These are phyloP conservation scores for Mrakia gelida DNA, from an alignment of 768 basidiomycete species.

Conservation along the genomic window DNA sequence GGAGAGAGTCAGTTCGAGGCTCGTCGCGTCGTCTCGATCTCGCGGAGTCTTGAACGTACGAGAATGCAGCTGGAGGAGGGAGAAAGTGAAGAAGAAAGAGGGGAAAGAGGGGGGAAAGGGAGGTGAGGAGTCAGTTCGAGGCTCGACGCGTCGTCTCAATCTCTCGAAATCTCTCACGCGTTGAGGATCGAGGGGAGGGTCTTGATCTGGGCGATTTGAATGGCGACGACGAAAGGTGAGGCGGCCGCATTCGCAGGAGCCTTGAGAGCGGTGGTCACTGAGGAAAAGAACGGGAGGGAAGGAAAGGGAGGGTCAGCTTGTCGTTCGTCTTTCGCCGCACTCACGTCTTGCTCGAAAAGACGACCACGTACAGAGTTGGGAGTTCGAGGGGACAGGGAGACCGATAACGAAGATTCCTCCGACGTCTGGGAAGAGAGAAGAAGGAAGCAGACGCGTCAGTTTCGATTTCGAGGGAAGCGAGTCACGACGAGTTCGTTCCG, in stretches of 20 bases:
- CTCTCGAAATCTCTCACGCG: no score
- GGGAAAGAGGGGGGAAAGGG: no score
- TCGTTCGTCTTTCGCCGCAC: background rate
- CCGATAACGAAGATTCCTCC: constrained; percentile 69
- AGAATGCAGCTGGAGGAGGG: no score
- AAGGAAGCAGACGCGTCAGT: background rate
- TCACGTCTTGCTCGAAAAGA: no score
- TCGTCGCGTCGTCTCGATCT: no score
- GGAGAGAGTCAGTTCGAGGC: no score
- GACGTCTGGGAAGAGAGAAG: constrained; percentile 37
- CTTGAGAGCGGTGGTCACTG: background rate
- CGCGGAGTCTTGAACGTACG: no score
- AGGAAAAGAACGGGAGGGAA: background rate
- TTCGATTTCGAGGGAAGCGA: no score
- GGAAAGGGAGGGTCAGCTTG: background rate
- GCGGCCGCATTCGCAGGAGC: constrained; percentile 46
- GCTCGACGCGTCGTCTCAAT: no score
- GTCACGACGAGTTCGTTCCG: background rate
- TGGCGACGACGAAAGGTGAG: constrained; percentile 60
- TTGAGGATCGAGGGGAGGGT: constrained; percentile 49
- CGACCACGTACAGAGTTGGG: background rate
- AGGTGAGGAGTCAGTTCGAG: no score
- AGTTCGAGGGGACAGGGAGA: constrained; percentile 49
- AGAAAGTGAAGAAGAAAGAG: no score
- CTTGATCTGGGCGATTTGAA: constrained; percentile 11